Evolutionary conservation across 2,329 filamentous ascomycete genomes (phyloP).

Genomic region (Zarea fungicola): DNA sequence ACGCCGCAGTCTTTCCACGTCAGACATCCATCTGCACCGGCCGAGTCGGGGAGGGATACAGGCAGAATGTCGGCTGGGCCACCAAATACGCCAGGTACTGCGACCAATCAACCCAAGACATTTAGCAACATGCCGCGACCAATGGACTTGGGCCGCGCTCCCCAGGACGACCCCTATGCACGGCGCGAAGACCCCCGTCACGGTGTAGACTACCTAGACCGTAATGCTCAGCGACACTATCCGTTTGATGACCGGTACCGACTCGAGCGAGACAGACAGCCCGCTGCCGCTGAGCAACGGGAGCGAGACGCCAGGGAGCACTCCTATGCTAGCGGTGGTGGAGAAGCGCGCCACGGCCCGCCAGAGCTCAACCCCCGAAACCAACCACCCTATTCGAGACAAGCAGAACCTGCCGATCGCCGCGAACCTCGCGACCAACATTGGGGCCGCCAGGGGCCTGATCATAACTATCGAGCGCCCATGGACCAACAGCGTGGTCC

Average conservation of each 20-base stretch:
- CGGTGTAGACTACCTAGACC: constrained; percentile 49
- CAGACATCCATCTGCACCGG: constrained; percentile 42
- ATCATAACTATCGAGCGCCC: constrained; percentile 30
- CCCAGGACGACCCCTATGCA: constrained; percentile 39
- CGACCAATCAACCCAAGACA: constrained; percentile 48
- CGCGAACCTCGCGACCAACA: constrained; percentile 29
- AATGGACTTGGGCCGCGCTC: constrained; percentile 41
- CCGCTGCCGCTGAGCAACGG: constrained; percentile 39
- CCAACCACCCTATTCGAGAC: constrained; percentile 40
- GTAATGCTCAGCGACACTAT: constrained; percentile 37
- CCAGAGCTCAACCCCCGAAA: constrained; percentile 41
- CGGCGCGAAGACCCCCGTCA: constrained; percentile 43
- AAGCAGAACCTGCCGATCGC: constrained; percentile 36
- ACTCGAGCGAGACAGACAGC: constrained; percentile 42
- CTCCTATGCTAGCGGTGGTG: constrained; percentile 44
- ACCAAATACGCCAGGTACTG: constrained; percentile 45
- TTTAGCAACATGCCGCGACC: constrained; percentile 42
- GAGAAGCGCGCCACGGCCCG: constrained; percentile 38
- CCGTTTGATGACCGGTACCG: constrained; percentile 51
- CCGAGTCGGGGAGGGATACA: constrained; percentile 39
- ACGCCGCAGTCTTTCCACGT: constrained; percentile 53
- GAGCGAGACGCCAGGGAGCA: constrained; percentile 41
- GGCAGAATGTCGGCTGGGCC: constrained; percentile 34
- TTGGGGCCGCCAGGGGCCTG: constrained; percentile 28
- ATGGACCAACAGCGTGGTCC: constrained; percentile 37